Base-by-base conservation (phyloP, 1,284 basidiomycete genomes). In the Cryptococcus deneoformans region DNA sequence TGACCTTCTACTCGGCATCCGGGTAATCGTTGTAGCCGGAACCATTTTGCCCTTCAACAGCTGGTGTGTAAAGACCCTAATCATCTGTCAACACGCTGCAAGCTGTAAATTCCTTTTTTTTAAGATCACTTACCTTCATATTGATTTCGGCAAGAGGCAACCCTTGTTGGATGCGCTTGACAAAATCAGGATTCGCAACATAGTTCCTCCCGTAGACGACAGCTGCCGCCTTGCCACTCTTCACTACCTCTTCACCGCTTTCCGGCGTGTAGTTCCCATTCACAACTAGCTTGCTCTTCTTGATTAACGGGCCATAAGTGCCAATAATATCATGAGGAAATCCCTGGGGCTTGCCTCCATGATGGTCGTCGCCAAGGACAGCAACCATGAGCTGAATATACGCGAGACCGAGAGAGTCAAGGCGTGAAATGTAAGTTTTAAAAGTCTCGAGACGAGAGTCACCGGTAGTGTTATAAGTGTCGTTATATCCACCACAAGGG, bases 361-460 rank as follows among this genome's bases (percentile, higher is more conserved):
- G 47, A 35, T 68, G 63, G 37, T 52, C 50, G 11, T 55, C 51
- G 36, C 61, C 58, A 34, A 61, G 59, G 24, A 57, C 53, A 11
- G 42, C 46, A 16, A 42, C 46, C n/a, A 51, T 70, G 46, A 82
- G 71, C 66, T 87, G 86, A 12, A 86, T 56, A 66, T 85, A 87
- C 1, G 83, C 83, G 51, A 61, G 59, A 35, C 40, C 38, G 16
- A 61, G 47, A 5, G n/a, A 44, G 50, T 63, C 60, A 40, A 63
- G 60, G 44, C 56, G 37, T 5, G 43, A 40, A 54, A 63, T 52
- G 56, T 56, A 63, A 35, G 53, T 48, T 37, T 48, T 51, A 57
- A 56, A 61, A 16, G 59, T 61, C 34, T 57, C 59, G 42, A 56
- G 8, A 2, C 44, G 47, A 12, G 50, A 20, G 14, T 56, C 50